Conservation (phyloP, 2,329 filamentous ascomycete genomes). For the Zelopaecilomyces penicillatus region DNA sequence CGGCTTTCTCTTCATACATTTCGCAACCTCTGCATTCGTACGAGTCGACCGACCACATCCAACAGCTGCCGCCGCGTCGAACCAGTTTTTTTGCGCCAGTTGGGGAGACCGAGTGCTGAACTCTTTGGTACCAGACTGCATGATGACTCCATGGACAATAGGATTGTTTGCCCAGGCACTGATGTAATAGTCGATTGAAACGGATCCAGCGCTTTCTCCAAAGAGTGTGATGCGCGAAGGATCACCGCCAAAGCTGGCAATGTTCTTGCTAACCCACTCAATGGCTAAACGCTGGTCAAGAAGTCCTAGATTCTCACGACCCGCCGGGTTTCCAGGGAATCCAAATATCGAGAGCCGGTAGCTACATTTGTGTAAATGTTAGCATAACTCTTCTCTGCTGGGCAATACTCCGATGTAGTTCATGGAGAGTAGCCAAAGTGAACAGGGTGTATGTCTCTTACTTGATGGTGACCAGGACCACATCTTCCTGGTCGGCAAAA, state of each 20-base stretch:
- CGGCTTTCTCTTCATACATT: no score
- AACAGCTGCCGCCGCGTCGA: conserved; percentile 28
- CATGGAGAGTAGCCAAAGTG: no score
- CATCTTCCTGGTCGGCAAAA: conserved; percentile 33
- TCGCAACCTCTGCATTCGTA: no score
- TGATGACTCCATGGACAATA: conserved; percentile 38
- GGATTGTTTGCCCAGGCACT: conserved; percentile 41
- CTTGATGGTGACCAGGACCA: conserved; percentile 39
- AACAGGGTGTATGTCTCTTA: no score
- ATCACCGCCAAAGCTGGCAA: conserved; percentile 21
- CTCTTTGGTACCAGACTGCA: conserved; percentile 37
- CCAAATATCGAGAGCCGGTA: conserved; percentile 36
- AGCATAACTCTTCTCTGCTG: no score
- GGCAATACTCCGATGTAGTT: no score
- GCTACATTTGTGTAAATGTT: not conserved
- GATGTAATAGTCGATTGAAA: conserved; percentile 37
- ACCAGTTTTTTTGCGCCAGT: conserved; percentile 31
- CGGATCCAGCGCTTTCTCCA: conserved; percentile 25
- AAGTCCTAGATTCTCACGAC: conserved; percentile 18
- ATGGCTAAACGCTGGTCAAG: conserved; percentile 22
- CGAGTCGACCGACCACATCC: conserved; percentile 20
- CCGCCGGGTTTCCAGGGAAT: conserved; percentile 25
- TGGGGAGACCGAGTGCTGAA: conserved; percentile 31
- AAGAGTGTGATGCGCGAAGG: conserved; percentile 23
- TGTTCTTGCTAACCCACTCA: conserved; percentile 25